A percentile compares a stretch with the other conserved stretches of the same genome.
Conservation (phyloP, 2,329 filamentous ascomycete species). For the Claviceps monticola region DNA sequence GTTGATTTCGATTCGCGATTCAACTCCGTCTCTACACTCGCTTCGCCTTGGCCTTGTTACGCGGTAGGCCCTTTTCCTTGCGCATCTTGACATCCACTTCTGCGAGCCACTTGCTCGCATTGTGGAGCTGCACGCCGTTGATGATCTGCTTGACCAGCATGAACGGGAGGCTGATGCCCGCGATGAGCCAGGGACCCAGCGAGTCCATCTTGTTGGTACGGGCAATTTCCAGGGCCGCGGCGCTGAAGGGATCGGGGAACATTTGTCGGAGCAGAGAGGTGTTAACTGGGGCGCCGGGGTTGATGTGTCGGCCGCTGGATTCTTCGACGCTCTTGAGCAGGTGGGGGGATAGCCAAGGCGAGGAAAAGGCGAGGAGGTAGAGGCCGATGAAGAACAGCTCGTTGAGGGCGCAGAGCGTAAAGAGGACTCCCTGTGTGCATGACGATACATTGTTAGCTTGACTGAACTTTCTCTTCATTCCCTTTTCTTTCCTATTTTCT, state of each 20-base stretch:
- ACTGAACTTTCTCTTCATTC: neutral
- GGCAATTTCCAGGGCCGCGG: slow-evolving; percentile 81
- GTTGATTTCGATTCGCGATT: no score
- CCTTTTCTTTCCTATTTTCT: no score
- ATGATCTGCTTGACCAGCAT: slow-evolving; percentile 89
- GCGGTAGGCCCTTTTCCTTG: slow-evolving; percentile 36
- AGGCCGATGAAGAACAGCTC: slow-evolving; percentile 97
- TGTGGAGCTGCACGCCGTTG: slow-evolving; percentile 87
- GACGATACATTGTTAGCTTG: neutral
- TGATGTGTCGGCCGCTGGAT: slow-evolving; percentile 35
- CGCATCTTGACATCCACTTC: slow-evolving; percentile 71
- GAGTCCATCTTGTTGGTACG: slow-evolving; percentile 87
- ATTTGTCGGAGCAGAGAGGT: slow-evolving; percentile 57
- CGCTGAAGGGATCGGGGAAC: slow-evolving; percentile 82
- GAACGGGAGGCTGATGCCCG: slow-evolving; percentile 65
- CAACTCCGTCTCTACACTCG: slow-evolving; percentile 13
- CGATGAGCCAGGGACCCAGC: slow-evolving; percentile 54
- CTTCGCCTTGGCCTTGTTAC: slow-evolving; percentile 27
- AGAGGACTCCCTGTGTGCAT: slow-evolving; percentile 60
- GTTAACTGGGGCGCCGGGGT: slow-evolving; percentile 56
- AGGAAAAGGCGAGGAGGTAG: slow-evolving; percentile 94
- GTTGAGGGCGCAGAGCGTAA: slow-evolving; percentile 79
- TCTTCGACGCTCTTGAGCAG: slow-evolving; percentile 52
- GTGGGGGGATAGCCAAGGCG: slow-evolving; percentile 73
- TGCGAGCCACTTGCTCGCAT: slow-evolving; percentile 82